phyloP scores from a whole-genome alignment of 495 filamentous ascomycete species.

The Tetracladium marchalianum region DNA sequence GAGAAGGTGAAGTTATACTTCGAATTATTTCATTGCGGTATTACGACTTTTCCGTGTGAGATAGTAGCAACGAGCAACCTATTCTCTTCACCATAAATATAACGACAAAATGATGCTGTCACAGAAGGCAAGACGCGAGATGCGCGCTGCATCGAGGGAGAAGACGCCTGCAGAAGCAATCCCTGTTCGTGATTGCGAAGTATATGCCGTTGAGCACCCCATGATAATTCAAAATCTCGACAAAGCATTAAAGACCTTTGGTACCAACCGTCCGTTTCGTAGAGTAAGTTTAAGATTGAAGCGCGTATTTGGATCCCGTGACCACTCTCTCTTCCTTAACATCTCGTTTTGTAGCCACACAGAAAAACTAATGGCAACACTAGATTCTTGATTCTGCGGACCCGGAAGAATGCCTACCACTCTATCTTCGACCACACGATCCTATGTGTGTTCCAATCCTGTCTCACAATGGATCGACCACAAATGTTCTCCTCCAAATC shows the following conservation, averaged over 20 bases:
- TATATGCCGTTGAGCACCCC: constrained; percentile 83
- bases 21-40: too few species aligned
- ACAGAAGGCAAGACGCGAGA: too few species aligned
- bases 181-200: constrained; percentile 45
- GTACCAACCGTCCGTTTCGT: constrained; percentile 50
- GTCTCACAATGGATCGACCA: constrained; percentile 59
- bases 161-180: too few species aligned
- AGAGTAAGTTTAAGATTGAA: constrained; percentile 38
- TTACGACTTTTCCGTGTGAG: too few species aligned
- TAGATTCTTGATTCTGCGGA: constrained; percentile 36
- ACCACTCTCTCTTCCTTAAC: not conserved
- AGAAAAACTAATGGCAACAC: constrained; percentile 1
- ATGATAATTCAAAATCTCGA: constrained; percentile 74
- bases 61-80: too few species aligned
- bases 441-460: constrained; percentile 61
- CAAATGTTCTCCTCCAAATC: constrained; percentile 78
- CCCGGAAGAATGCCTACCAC: constrained; percentile 34
- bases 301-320: not conserved
- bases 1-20: too few species aligned
- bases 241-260: constrained; percentile 70
- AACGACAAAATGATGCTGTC: too few species aligned
- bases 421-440: constrained; percentile 70
- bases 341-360: not conserved
- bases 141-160: too few species aligned
- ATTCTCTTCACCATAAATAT: too few species aligned